These are phyloP conservation scores for Penstemon davidsonii DNA, from an alignment of 257 asterid species.

Conservation along the genomic window DNA sequence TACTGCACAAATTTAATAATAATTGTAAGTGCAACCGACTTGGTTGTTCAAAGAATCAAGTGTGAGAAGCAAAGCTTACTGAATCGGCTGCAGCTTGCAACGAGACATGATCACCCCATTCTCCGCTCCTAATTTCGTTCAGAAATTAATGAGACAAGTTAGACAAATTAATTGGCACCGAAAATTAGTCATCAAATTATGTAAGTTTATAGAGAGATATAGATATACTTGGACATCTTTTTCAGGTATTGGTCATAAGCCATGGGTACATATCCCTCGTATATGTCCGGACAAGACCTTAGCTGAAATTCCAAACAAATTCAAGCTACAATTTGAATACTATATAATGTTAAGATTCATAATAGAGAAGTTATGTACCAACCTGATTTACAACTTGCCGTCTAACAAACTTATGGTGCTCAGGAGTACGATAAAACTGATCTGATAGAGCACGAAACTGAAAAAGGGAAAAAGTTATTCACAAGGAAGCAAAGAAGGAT, in stretches of 20 bases:
- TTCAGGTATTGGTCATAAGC: constrained; percentile 70
- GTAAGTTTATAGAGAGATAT: constrained; percentile 31
- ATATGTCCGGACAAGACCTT: constrained; percentile 68
- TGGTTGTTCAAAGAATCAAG: constrained; percentile 3
- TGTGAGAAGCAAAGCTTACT: constrained; percentile 37
- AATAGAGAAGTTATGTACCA: constrained; percentile 16
- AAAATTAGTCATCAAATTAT: constrained; percentile 26
- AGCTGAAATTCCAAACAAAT: constrained; percentile 56
- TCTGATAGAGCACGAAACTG: constrained; percentile 96
- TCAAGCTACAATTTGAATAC: constrained; percentile 19
- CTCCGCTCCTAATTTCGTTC: constrained; percentile 61
- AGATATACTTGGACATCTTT: constrained; percentile 85
- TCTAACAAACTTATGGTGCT: constrained; percentile 89
- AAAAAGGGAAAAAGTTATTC: constrained; percentile 13
- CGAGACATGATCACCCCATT: constrained; percentile 99
- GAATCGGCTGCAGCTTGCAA: constrained; percentile 98
- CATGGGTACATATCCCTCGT: constrained; percentile 95
- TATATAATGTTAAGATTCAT: not conserved
- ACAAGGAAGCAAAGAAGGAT: constrained; percentile 19
- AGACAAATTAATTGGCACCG: constrained; percentile 23
- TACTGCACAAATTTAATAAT: constrained; percentile 64
- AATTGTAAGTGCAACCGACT: constrained; percentile 28
- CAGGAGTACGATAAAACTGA: constrained; percentile 90
- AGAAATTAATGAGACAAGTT: constrained; percentile 26
- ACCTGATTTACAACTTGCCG: constrained; percentile 93